A percentile compares a stretch with the other conserved stretches of the same genome.
Evolutionary conservation across 768 basidiomycete genomes (phyloP).

Genomic region (Boletus reticuloceps): DNA sequence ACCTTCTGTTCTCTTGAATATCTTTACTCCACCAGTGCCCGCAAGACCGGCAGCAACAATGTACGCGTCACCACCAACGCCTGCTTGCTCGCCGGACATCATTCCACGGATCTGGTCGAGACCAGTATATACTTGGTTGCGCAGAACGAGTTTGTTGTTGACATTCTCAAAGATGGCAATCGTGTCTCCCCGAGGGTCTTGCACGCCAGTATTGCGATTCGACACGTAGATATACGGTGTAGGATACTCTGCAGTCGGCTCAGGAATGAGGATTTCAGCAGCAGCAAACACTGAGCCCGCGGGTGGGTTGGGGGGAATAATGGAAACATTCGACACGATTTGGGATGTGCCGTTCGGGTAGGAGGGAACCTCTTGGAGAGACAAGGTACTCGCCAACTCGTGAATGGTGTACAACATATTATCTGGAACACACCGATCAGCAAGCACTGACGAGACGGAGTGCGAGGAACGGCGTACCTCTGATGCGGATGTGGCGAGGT

Average conservation of each 20-base stretch:
- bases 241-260: constrained; percentile 44
- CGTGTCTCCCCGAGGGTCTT: constrained; percentile 56
- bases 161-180: constrained; percentile 60
- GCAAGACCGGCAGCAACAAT: constrained; percentile 54
- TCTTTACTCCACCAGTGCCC: constrained; percentile 52
- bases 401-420: constrained; percentile 52
- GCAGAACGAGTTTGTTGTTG: constrained; percentile 35
- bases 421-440: constrained; percentile 31
- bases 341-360: constrained; percentile 50
- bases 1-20: constrained; percentile 53
- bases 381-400: constrained; percentile 55
- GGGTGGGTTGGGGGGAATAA: constrained; percentile 42
- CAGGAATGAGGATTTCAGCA: constrained; percentile 62
- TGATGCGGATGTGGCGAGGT: constrained; percentile 50
- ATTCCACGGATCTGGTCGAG: constrained; percentile 65
- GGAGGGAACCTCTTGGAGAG: constrained; percentile 48
- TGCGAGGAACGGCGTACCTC: constrained; percentile 22
- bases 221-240: constrained; percentile 61
- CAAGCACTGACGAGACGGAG: neutral
- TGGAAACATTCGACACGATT: constrained; percentile 49
- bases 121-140: constrained; percentile 60
- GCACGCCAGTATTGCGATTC: constrained; percentile 58
- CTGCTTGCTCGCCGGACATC: constrained; percentile 47
- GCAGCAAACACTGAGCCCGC: constrained; percentile 44
- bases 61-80: constrained; percentile 47